A percentile compares a stretch with the other conserved stretches of the same genome.
Evolutionary conservation across 768 basidiomycete genomes (phyloP).

Genomic region (Hemileccinum rubropunctum): DNA sequence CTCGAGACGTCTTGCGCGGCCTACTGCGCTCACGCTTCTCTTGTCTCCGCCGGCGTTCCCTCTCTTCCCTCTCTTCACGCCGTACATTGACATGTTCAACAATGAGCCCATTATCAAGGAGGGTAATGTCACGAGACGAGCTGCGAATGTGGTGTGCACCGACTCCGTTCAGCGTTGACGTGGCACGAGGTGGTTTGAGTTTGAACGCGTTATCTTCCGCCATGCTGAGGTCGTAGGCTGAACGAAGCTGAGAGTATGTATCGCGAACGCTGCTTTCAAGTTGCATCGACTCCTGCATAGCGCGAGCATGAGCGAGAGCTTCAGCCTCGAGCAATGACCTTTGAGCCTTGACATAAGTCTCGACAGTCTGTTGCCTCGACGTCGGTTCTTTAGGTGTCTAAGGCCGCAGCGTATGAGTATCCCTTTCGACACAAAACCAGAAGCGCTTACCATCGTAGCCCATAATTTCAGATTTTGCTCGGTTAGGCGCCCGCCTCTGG

Average conservation of each 20-base stretch:
- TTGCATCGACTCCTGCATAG: constrained; percentile 73
- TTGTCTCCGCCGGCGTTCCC: constrained; percentile 65
- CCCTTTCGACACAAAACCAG: neutral
- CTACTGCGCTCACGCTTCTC: constrained; percentile 55
- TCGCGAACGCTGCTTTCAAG: constrained; percentile 78
- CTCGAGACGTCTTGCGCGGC: constrained; percentile 70
- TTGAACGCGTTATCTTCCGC: constrained; percentile 63
- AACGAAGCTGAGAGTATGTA: constrained; percentile 75
- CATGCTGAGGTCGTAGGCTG: constrained; percentile 62
- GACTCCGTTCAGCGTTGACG: constrained; percentile 31
- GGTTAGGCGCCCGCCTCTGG: constrained; percentile 66
- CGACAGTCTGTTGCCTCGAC: constrained; percentile 79
- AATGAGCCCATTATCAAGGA: constrained; percentile 87
- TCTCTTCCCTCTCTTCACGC: constrained; percentile 73
- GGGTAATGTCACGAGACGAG: constrained; percentile 69
- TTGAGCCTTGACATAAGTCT: constrained; percentile 80
- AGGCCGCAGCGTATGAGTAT: constrained; percentile 8
- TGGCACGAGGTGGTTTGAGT: constrained; percentile 58
- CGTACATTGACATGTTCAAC: constrained; percentile 85
- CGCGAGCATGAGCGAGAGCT: constrained; percentile 70
- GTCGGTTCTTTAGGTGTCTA: constrained; percentile 91
- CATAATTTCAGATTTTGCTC: constrained; percentile 81
- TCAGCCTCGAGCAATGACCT: constrained; percentile 80
- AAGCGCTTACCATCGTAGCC: constrained; percentile 63
- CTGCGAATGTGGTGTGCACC: constrained; percentile 41